Conservation (phyloP, 352 stramenopile species). For the Globisporangium acanthophoron region DNA sequence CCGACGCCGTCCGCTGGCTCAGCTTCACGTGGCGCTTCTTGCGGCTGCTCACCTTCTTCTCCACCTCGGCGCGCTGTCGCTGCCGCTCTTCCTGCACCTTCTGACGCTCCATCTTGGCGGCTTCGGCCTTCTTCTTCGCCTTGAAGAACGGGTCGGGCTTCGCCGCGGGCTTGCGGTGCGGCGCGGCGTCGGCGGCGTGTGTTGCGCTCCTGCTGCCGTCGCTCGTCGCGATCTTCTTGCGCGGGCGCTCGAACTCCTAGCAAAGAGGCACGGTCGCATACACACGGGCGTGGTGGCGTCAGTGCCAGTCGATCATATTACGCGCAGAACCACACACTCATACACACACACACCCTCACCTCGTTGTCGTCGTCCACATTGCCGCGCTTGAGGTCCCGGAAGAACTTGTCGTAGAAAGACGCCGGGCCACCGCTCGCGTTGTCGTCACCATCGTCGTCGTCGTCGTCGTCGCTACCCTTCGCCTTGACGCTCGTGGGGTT, state of each 20-base stretch:
- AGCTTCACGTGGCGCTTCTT: constrained; percentile 88
- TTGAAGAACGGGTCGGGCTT: constrained; percentile 84
- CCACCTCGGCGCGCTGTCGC: constrained; percentile 38
- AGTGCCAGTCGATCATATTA: too few relatives aligned
- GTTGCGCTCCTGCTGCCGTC: constrained; percentile 14
- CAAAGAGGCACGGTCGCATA: not conserved
- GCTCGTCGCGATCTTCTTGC: constrained; percentile 3
- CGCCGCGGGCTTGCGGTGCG: constrained; percentile 13
- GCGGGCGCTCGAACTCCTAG: not conserved
- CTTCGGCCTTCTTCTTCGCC: constrained; percentile 68
- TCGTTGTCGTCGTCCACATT: constrained; percentile 23
- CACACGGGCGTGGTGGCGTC: not conserved
- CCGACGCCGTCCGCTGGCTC: constrained; percentile 67
- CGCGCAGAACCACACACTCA: not conserved
- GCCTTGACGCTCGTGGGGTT: constrained; percentile 1
- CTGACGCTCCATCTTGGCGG: constrained; percentile 48
- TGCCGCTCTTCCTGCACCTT: constrained; percentile 35
- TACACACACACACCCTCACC: not conserved
- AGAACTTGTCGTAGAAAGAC: constrained; percentile 84
- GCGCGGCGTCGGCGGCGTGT: constrained; percentile 1
- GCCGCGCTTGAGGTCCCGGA: constrained; percentile 47
- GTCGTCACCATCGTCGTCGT: constrained; percentile 9
- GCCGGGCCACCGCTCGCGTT: constrained; percentile 11
- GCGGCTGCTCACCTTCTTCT: constrained; percentile 73
- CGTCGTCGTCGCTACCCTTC: constrained; percentile 5